Evolutionary conservation across 2,329 filamentous ascomycete genomes (phyloP).

Genomic region (Boeremia lycopersici): DNA sequence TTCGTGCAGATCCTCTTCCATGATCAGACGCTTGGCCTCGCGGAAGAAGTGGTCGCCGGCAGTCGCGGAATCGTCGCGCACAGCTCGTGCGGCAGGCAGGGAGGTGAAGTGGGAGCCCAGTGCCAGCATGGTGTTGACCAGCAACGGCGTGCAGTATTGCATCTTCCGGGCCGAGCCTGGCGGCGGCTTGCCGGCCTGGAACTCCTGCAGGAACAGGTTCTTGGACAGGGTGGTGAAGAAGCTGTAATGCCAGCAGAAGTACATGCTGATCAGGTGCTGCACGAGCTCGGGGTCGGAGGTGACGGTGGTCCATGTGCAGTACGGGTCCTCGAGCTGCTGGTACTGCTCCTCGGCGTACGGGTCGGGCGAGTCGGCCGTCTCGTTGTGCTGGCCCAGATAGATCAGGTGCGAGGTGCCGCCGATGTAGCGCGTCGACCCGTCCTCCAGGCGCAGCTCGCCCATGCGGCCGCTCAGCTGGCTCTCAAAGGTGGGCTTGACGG

Average conservation of each 20-base stretch:
- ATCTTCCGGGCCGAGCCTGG: conserved; percentile 58
- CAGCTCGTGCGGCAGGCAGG: conserved; percentile 71
- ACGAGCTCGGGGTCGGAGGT: conserved; percentile 80
- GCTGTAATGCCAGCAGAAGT: conserved; percentile 97
- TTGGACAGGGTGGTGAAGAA: conserved; percentile 94
- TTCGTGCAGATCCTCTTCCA: conserved; percentile 92
- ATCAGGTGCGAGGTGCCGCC: conserved; percentile 94
- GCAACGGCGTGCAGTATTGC: conserved; percentile 82
- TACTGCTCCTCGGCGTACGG: conserved; percentile 53
- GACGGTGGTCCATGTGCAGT: conserved; percentile 86
- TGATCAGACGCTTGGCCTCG: conserved; percentile 86
- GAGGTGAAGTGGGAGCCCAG: conserved; percentile 93
- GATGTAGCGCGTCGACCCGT: conserved; percentile 87
- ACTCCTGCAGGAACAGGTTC: conserved; percentile 84
- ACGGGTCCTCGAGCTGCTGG: conserved; percentile 66
- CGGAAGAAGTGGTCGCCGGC: conserved; percentile 96
- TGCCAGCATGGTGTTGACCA: conserved; percentile 93
- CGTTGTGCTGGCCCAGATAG: conserved; percentile 61
- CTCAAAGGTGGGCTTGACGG: conserved; percentile 61
- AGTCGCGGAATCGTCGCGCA: conserved; percentile 76
- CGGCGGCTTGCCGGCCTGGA: conserved; percentile 70
- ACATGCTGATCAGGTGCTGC: conserved; percentile 91
- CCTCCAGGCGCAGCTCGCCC: conserved; percentile 85
- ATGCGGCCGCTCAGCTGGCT: conserved; percentile 88
- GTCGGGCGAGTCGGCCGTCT: conserved; percentile 40